Base-by-base conservation (phyloP, 2,329 filamentous ascomycete genomes). In the Scleromitrula shiraiana region DNA sequence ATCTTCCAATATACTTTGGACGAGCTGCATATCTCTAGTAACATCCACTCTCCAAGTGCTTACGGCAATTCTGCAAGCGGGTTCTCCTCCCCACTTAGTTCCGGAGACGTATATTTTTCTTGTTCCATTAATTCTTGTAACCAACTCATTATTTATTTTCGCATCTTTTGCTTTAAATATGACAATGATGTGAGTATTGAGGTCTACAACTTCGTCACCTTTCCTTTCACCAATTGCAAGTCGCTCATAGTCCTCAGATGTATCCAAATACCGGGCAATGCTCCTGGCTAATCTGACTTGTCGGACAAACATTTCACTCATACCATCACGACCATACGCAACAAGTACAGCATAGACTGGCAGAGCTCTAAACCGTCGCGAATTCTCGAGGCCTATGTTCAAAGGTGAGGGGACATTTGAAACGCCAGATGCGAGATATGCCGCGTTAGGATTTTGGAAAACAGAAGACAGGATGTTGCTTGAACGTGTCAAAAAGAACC, bases 351-450 rank as follows among this genome's bases (percentile, higher is more conserved):
- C 82, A 62, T 96, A 96, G 7, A 88, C 85, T 0, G 91, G 90
- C n/a, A 96, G 71, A 0, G 90, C 90, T 45, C 91, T 80, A 70
- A 96, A 95, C 5, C 90, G 83, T 32, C 90, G 80, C 2, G 89
- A 95, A 67, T 96, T 96, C 59, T 96, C 90, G 17, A 96, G 72
- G 17, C 89, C 88, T 49, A 93, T 79, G 65, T 95, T 91, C 14
- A 95, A 70, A 0, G 90, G 90, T 3, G 85, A 90, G n/a, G 82
- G 80, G 53, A 93, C 83, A 4, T 58, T 59, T 3, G 59, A 59
- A 14, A 65, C 64, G 17, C 66, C 65, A 7, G 66, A 65, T 5
- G 72, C 67, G 38, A 95, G 77, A 62, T 96, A 96, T 1, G 83
- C 85, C 2, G 91, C 90, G 62, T 90, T 90, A 26, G 87, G 80